A percentile compares a stretch with the other conserved stretches of the same genome.
phyloP scores from a whole-genome alignment of 441 rosid species.

The Bruguiera hainesii region DNA sequence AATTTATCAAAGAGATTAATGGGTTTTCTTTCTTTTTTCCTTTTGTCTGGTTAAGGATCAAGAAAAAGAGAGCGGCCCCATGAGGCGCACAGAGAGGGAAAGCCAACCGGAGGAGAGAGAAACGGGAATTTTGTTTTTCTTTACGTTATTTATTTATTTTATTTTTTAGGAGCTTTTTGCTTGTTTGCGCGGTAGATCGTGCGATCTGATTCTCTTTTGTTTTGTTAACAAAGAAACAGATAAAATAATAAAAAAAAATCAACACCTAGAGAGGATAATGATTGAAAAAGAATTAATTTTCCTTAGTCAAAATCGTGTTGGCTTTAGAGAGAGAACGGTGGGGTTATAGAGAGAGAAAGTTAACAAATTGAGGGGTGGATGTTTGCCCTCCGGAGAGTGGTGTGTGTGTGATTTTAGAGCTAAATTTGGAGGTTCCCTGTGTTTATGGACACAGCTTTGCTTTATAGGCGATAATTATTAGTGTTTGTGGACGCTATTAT shows the following conservation, averaged over 20 bases:
- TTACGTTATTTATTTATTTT: slow-evolving; percentile 4
- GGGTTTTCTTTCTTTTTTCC: slow-evolving; percentile 25
- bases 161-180: slow-evolving; percentile 14
- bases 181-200: slow-evolving; percentile 44
- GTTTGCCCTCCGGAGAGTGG: slow-evolving; percentile 29
- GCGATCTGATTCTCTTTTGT: slow-evolving; percentile 28
- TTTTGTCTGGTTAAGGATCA: slow-evolving; percentile 23
- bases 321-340: slow-evolving; percentile 11
- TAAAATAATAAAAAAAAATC: too few relatives aligned
- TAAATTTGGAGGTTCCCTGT: slow-evolving; percentile 45
- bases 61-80: slow-evolving; percentile 14
- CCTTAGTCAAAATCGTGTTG: slow-evolving; percentile 39
- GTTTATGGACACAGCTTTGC: slow-evolving; percentile 40
- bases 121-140: slow-evolving; percentile 27
- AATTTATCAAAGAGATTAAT: slow-evolving; percentile 21
- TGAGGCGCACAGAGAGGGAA: neutral
- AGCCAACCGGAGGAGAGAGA: slow-evolving; percentile 26
- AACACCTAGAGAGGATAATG: too few relatives aligned
- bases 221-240: too few relatives aligned
- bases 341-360: slow-evolving; percentile 7
- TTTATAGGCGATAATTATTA: slow-evolving; percentile 1
- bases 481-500: slow-evolving; percentile 10
- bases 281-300: neutral
- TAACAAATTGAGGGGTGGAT: slow-evolving; percentile 12
- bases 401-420: slow-evolving; percentile 15